Evolutionary conservation across 2,329 filamentous ascomycete species (phyloP), one percentile per base, ranked within the genome.

Genomic region (Monosporascus sp.): DNA sequence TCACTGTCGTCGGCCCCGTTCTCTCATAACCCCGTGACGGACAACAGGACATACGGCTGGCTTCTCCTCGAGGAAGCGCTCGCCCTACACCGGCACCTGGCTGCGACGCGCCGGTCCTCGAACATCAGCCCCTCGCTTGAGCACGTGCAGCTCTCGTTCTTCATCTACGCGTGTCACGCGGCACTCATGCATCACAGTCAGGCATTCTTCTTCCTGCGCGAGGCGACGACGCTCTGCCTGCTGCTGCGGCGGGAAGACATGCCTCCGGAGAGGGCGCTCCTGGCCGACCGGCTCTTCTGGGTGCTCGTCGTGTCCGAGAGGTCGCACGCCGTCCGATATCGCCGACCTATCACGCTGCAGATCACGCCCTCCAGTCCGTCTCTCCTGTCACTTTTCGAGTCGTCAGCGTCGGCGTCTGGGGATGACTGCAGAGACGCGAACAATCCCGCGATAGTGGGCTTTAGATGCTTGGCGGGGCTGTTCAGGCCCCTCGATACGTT

Each of bases 131-230:
- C 74, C 0, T 69, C 64, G 3, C 63, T 76, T 9, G 69, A 76
- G 41, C 66, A 69, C 36, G 71, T 73, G 14, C 64, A 76, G 5
- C 61, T 75, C 11, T 67, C 69, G 1, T 76, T 76, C 57, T 76
- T 76, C 49, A 66, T 76, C 19, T 76, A 76, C 50, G 72, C 74
- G 3, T 76, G 73, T 44, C 73, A 76, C 47, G 71, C 72, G 2
- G 64, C 68, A 11, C 60, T 75, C 6, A 72, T 70, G 5, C 73
- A 75, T 50, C 74, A 76, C 54, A 73, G 69, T 48, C 73, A 73
- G 37, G 72, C 74, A 0, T 76, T 76, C 72, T 58, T 73, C 19
- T 75, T 72, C 44, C 64, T 77, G 0, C 67, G 74, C n/a, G 73
- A 77, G 53, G 70, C 73, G 1, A 74, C 72, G 1, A 76, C 73